phyloP scores from a whole-genome alignment of 257 asterid genomes.

The Fraxinus cuspidata region DNA sequence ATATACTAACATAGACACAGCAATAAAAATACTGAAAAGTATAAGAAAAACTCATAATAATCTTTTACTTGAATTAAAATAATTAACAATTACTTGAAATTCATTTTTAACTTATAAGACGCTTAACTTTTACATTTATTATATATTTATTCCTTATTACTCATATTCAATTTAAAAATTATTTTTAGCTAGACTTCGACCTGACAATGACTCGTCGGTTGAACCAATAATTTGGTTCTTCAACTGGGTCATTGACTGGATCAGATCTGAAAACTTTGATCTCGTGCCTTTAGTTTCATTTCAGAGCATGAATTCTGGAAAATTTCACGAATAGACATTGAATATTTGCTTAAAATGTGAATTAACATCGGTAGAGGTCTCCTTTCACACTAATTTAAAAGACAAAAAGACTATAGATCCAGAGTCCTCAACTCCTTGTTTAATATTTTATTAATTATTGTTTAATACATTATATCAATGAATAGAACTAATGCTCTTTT shows the following conservation, averaged over 20 bases:
- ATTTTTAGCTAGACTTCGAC: background rate
- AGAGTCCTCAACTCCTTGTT: background rate
- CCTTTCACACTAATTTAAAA: background rate
- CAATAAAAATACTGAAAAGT: background rate
- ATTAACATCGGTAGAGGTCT: background rate
- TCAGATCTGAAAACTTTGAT: background rate
- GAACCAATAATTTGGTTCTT: constrained; percentile 9
- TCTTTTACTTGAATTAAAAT: background rate
- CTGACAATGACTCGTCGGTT: background rate
- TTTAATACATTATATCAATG: background rate
- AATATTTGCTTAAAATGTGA: constrained; percentile 15
- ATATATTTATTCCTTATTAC: background rate
- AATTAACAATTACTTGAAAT: background rate
- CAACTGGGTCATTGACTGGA: background rate
- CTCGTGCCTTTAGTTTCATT: constrained; percentile 12
- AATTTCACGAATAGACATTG: background rate
- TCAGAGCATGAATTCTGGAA: constrained; percentile 4
- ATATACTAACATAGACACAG: background rate
- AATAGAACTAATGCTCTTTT: background rate
- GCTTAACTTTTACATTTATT: background rate
- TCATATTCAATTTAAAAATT: background rate
- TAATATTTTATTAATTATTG: background rate
- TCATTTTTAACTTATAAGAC: background rate
- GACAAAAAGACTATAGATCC: background rate
- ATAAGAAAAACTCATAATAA: background rate